Conservation (phyloP, 495 filamentous ascomycete genomes). For the Viridothelium virens region DNA sequence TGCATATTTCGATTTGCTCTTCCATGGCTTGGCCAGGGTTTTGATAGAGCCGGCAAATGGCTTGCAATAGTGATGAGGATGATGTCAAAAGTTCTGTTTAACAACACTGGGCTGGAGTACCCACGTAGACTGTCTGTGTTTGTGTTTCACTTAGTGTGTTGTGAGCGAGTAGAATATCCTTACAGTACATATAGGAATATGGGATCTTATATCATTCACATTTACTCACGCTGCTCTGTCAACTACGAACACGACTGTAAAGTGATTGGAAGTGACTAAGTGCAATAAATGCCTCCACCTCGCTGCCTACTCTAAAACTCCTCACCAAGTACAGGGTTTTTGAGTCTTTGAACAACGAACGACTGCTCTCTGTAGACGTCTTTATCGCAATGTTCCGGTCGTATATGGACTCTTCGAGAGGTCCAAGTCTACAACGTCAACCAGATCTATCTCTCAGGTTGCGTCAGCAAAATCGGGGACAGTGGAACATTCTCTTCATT, state of each 20-base stretch:
- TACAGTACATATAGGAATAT: not conserved
- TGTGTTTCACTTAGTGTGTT: not conserved
- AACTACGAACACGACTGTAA: not conserved
- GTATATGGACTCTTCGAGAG: too few species aligned
- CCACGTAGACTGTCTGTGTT: not conserved
- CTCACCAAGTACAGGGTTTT: too few species aligned
- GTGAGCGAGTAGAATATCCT: not conserved
- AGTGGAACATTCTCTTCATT: too few species aligned
- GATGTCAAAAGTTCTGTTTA: not conserved
- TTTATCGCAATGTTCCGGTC: too few species aligned
- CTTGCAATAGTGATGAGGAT: not conserved
- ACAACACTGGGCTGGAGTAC: not conserved
- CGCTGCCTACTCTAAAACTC: too few species aligned
- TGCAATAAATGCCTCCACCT: not conserved
- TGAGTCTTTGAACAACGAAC: too few species aligned
- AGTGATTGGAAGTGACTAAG: not conserved
- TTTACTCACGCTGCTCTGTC: not conserved
- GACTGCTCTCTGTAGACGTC: too few species aligned
- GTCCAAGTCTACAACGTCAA: too few species aligned
- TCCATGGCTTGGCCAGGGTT: not conserved
- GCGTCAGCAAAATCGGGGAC: too few species aligned
- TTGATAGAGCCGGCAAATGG: slow-evolving; percentile 3
- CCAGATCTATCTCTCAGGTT: too few species aligned
- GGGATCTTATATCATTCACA: not conserved
- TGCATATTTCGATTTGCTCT: too few species aligned